A percentile compares a stretch with the other conserved stretches of the same genome.
phyloP scores from a whole-genome alignment of 2,329 filamentous ascomycete species.

The Colletotrichum kahawae region DNA sequence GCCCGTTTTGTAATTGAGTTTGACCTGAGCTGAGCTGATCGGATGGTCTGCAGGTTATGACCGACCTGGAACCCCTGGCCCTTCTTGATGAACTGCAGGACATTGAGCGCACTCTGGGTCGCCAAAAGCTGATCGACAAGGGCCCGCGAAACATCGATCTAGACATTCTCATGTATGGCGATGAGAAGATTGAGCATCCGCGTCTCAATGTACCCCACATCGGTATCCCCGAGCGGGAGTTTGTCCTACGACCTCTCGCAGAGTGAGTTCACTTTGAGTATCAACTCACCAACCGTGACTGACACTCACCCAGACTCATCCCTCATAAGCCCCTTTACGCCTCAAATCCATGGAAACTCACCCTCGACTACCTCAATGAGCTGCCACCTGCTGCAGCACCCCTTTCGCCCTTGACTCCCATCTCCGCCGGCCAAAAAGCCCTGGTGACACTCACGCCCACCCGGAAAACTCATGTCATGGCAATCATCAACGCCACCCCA shows the following conservation, averaged over 20 bases:
- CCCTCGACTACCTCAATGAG: constrained; percentile 65
- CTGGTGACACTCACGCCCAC: constrained; percentile 63
- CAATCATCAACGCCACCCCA: constrained; percentile 91
- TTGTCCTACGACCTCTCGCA: constrained; percentile 86
- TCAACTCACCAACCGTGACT: background rate
- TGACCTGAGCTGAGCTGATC: background rate
- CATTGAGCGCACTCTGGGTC: constrained; percentile 81
- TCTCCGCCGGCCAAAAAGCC: constrained; percentile 46
- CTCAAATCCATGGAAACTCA: constrained; percentile 62
- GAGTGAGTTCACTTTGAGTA: constrained; percentile 57
- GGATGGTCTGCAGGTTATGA: constrained; percentile 70
- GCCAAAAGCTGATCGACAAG: constrained; percentile 87
- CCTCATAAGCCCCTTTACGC: constrained; percentile 58
- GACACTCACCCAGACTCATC: constrained; percentile 50
- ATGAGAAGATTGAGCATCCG: constrained; percentile 67
- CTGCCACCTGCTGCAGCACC: constrained; percentile 54
- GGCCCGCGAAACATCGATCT: constrained; percentile 94
- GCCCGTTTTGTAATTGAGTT: background rate
- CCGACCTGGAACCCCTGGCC: constrained; percentile 73
- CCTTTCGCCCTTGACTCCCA: constrained; percentile 64
- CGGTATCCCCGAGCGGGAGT: constrained; percentile 88
- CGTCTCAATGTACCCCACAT: constrained; percentile 85
- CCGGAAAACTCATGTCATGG: constrained; percentile 82
- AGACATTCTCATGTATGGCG: constrained; percentile 85
- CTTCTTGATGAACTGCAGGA: constrained; percentile 82